Base-by-base conservation (phyloP, 352 stramenopile species). In the Globisporangium cederbergense region DNA sequence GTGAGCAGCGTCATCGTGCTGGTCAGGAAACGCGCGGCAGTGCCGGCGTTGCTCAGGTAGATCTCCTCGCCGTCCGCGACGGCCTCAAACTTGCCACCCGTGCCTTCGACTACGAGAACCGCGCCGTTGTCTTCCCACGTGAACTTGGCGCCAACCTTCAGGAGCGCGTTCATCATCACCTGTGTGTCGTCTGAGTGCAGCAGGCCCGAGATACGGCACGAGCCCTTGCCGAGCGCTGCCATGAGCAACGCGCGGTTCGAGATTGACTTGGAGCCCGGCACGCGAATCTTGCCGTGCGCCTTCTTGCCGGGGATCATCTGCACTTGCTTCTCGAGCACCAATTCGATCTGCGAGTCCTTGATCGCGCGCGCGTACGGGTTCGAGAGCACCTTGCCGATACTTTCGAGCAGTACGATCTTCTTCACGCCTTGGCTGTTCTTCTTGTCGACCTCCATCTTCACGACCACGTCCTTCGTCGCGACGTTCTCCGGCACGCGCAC, bases 241-340 rank as follows among this genome's bases (percentile, higher is more conserved):
- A 99, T 86, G 25, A 99, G 81, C 45, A 99, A 75, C 62, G 97
- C 97, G 20, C 97, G 91, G 78, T 99, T 99, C 54, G 93, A 98
- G 50, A 99, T 91, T n/a, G 93, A 98, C 77, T 99, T 99, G 58
- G 93, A 98, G 55, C 97, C 96, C 6, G 97, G 97, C 42, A 99
- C 85, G 22, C 81, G 78, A 58, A 94, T 86, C n/a, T 58, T 65
- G 30, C 86, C 86, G n/a, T 77, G 65, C 13, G 83, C 79, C 16
- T 65, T 63, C 4, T 62, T 32, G 0, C 80, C 78, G 16, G 79
- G 77, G 61, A 88, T 70, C 75, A 93, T 79, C 20, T 74, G 66
- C 34, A 90, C 75, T 59, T 90, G 81, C 53, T 88, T 89, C 64
- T 94, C 86, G 9, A 94, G 72, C 42, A 91, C 86, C 10, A 91